A percentile compares a stretch with the other conserved stretches of the same genome.
Conservation (phyloP, 768 basidiomycete genomes). For the Auricularia sp. region DNA sequence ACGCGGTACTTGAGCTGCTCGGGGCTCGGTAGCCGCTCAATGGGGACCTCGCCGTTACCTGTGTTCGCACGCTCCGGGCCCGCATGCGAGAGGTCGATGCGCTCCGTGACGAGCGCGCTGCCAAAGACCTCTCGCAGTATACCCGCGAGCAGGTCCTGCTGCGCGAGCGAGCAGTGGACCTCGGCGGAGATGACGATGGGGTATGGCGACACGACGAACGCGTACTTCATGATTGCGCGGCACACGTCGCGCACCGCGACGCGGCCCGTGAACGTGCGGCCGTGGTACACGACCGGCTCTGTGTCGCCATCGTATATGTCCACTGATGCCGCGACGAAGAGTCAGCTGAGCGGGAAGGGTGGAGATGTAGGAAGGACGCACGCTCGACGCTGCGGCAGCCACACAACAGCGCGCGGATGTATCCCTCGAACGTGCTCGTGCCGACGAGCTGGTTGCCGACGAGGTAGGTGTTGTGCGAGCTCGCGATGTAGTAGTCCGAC, state of each 20-base stretch:
- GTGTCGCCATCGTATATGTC: constrained; percentile 84
- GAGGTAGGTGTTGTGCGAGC: constrained; percentile 89
- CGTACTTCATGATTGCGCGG: constrained; percentile 77
- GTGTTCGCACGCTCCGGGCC: constrained; percentile 10
- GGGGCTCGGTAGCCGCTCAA: constrained; percentile 69
- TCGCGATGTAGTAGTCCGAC: constrained; percentile 79
- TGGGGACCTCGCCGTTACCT: constrained; percentile 15
- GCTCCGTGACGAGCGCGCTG: constrained; percentile 36
- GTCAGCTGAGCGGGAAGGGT: neutral
- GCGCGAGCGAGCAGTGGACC: constrained; percentile 67
- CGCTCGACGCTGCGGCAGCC: constrained; percentile 91
- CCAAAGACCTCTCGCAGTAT: constrained; percentile 65
- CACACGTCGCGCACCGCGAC: constrained; percentile 74
- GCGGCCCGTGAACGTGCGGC: constrained; percentile 78
- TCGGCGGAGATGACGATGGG: constrained; percentile 91
- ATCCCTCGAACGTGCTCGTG: constrained; percentile 48
- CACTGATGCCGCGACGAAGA: constrained; percentile 37
- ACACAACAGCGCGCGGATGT: constrained; percentile 81
- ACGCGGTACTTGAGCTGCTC: constrained; percentile 68
- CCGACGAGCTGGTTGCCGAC: constrained; percentile 59
- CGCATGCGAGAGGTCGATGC: constrained; percentile 29
- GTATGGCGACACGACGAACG: constrained; percentile 82
- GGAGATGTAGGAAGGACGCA: constrained; percentile 28
- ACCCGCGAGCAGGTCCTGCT: constrained; percentile 68
- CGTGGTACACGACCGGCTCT: constrained; percentile 83